A percentile compares a stretch with the other conserved stretches of the same genome.
Evolutionary conservation across 2,329 filamentous ascomycete genomes (phyloP).

Genomic region (Colletotrichum ledebouriae): DNA sequence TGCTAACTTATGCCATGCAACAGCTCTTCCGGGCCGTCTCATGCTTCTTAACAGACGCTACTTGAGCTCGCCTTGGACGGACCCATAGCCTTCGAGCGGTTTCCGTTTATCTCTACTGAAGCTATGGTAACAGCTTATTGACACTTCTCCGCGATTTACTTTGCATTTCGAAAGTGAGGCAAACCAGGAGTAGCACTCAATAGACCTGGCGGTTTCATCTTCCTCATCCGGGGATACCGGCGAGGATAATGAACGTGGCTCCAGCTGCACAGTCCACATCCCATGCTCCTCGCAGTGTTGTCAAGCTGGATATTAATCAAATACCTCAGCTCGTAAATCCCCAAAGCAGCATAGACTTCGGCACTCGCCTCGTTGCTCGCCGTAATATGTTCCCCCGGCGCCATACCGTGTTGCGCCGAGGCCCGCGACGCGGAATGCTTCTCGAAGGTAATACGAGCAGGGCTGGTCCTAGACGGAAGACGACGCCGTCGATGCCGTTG

Average conservation of each 20-base stretch:
- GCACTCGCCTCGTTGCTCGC: conserved; percentile 9
- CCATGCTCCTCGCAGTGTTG: conserved; percentile 4
- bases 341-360: neutral
- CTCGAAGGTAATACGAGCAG: conserved; percentile 17
- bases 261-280: conserved; percentile 21
- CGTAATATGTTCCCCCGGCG: conserved; percentile 10
- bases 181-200: conserved; percentile 1
- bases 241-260: neutral
- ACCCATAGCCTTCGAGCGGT: conserved; percentile 2
- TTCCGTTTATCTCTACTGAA: conserved; percentile 16
- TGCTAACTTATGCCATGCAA: neutral
- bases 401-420: conserved; percentile 4
- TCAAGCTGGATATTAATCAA: neutral
- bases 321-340: neutral
- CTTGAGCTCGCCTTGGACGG: conserved; percentile 7
- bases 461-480: conserved; percentile 17
- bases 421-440: conserved; percentile 14
- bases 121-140: conserved; percentile 39
- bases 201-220: conserved; percentile 6
- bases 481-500: conserved; percentile 22
- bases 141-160: conserved; percentile 17
- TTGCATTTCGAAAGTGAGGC: conserved; percentile 14
- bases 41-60: neutral
- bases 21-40: conserved; percentile 20
- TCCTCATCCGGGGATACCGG: conserved; percentile 11